These are phyloP conservation scores for Rhizopogon rudus DNA, from an alignment of 768 basidiomycete species.

Conservation along the genomic window DNA sequence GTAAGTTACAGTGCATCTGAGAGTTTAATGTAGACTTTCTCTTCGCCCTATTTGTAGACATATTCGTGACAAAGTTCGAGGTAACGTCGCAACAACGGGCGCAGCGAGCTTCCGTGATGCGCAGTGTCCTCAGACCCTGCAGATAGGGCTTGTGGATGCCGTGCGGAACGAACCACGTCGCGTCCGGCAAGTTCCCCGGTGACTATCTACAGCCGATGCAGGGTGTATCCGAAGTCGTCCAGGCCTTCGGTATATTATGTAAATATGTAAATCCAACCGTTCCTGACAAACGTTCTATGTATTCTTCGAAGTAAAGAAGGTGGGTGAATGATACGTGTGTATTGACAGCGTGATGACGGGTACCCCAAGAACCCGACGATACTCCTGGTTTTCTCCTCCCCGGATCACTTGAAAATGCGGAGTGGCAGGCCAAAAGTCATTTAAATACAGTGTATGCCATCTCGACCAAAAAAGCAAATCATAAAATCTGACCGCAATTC, in stretches of 20 bases:
- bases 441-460: too few relatives aligned
- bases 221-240: too few relatives aligned
- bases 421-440: not conserved
- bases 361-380: too few relatives aligned
- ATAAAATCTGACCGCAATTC: not conserved
- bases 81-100: not conserved
- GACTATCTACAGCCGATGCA: not conserved
- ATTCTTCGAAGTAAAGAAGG: too few relatives aligned
- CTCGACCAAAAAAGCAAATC: too few relatives aligned
- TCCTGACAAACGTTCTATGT: not conserved
- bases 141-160: too few relatives aligned
- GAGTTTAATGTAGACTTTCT: not conserved
- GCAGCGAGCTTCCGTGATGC: not conserved
- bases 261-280: not conserved
- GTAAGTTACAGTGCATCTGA: not conserved
- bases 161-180: not conserved
- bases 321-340: too few relatives aligned
- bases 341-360: too few relatives aligned
- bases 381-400: too few relatives aligned
- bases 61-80: not conserved
- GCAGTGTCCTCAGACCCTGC: not conserved
- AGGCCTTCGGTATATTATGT: not conserved
- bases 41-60: too few relatives aligned
- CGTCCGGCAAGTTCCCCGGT: not conserved
- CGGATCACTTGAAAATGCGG: not conserved